phyloP scores from a whole-genome alignment of 129 eudicot genomes.

The Heracleum sosnowskyi region DNA sequence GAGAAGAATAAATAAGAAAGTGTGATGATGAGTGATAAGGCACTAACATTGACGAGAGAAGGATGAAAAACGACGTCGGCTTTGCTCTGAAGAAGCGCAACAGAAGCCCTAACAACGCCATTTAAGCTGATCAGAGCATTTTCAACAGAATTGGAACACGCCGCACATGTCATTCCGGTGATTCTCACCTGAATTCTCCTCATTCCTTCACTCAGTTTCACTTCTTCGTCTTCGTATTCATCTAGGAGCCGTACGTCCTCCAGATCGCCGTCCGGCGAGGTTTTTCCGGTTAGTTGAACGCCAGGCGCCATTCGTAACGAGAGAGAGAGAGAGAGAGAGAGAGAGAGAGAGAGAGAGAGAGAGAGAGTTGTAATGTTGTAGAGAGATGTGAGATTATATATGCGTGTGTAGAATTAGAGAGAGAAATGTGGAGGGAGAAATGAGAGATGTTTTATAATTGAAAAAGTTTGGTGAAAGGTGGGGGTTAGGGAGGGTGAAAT shows the following conservation, averaged over 20 bases:
- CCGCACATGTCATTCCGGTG: constrained; percentile 89
- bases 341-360: background rate
- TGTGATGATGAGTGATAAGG: background rate
- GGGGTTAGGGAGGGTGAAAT: too few relatives aligned
- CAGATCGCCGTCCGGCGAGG: constrained; percentile 24
- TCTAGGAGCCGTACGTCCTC: constrained; percentile 77
- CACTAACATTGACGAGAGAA: constrained; percentile 49
- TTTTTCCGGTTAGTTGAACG: constrained; percentile 33
- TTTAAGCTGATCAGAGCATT: constrained; percentile 50
- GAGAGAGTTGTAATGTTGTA: background rate
- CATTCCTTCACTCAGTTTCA: constrained; percentile 15
- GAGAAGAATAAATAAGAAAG: background rate
- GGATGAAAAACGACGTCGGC: constrained; percentile 74
- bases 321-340: background rate
- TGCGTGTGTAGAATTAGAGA: background rate
- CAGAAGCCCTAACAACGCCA: constrained; percentile 66
- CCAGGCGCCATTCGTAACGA: constrained; percentile 37
- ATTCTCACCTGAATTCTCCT: constrained; percentile 56
- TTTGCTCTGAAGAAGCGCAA: constrained; percentile 78
- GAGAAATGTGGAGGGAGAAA: constrained; percentile 9
- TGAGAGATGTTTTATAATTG: background rate
- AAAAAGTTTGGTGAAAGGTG: background rate
- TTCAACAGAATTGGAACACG: constrained; percentile 84
- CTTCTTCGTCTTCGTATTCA: constrained; percentile 33
- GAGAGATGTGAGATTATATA: background rate